Evolutionary conservation across 345 rosid species (phyloP), one percentile per base, ranked within the genome.

Genomic region (Gossypium stocksii): DNA sequence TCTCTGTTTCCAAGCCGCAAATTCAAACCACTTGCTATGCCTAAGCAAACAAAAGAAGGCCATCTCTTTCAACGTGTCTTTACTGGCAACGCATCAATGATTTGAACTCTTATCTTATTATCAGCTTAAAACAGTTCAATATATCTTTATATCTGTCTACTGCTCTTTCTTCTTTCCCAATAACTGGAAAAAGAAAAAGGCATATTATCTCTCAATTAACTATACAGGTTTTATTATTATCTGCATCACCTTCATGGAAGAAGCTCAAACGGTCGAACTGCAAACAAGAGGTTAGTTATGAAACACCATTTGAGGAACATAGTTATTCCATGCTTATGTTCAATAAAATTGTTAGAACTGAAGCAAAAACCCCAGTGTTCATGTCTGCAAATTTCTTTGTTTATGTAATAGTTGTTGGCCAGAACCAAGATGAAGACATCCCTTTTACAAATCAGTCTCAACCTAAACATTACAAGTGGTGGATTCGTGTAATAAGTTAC

Each of bases 401-500:
- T 64, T 62, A 9, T 41, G 25, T 4, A 43, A 65, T 8, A 23
- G 22, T 67, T 68, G 14, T 25, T 68, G 10, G 9, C 43, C 56
- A 9, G 8, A 25, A 49, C 4, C 57, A 13, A 38, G 44, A 62
- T 0, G 23, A 46, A n/a, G 70, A 51, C 67, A 29, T 51, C 14
- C 75, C 83, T 14, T n/a, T 20, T 14, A 45, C 67, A 61, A 66
- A 12, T n/a, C 67, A 66, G 57, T 48, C 74, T 38, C 64, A 9
- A 17, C 15, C 74, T 51, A 77, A 52, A 27, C 80, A 79, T 54
- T 80, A 78, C 81, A 81, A 71, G 58, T 82, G 89, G 91, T 83
- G 86, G 89, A 57, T 83, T 44, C 84, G 85, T 3, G 80, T 88
- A 46, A 61, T 57, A 27, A 19, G 51, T 59, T 83, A 84, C 79